Conservation (phyloP, 371 early-diverging fungal species). For the Cokeromyces recurvatus region DNA sequence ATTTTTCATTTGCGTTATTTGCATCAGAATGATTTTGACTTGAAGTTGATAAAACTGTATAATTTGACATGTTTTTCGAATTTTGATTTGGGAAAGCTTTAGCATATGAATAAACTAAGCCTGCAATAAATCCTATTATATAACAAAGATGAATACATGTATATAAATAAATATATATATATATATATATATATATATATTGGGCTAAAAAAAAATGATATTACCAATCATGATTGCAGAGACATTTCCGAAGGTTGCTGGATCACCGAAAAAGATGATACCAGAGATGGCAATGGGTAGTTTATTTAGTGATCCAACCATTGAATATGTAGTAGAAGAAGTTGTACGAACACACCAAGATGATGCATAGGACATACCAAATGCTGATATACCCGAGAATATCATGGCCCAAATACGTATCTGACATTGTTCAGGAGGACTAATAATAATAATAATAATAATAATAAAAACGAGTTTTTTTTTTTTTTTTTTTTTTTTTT, state of each 20-base stretch:
- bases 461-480: too few species aligned
- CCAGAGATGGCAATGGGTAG: slow-evolving; percentile 94
- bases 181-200: not conserved
- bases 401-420: slow-evolving; percentile 67
- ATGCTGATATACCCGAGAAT: slow-evolving; percentile 85
- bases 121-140: slow-evolving; percentile 81
- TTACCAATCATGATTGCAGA: slow-evolving; percentile 72
- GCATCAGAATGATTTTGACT: slow-evolving; percentile 32
- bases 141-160: too few species aligned
- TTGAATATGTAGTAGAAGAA: slow-evolving; percentile 95
- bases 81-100: slow-evolving; percentile 35
- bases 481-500: too few species aligned
- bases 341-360: slow-evolving; percentile 96
- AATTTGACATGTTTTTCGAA: not conserved
- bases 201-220: too few species aligned
- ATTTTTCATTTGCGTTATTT: slow-evolving; percentile 19
- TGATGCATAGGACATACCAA: slow-evolving; percentile 89
- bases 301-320: slow-evolving; percentile 99
- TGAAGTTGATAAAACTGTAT: slow-evolving; percentile 19
- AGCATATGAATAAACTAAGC: slow-evolving; percentile 78
- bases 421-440: slow-evolving; percentile 46
- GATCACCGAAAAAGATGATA: slow-evolving; percentile 90
- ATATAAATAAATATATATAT: not conserved
- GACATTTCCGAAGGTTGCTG: slow-evolving; percentile 75
- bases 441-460: slow-evolving; percentile 13